Base-by-base conservation (phyloP, 106 monocot genomes). In the Acorus calamus region DNA sequence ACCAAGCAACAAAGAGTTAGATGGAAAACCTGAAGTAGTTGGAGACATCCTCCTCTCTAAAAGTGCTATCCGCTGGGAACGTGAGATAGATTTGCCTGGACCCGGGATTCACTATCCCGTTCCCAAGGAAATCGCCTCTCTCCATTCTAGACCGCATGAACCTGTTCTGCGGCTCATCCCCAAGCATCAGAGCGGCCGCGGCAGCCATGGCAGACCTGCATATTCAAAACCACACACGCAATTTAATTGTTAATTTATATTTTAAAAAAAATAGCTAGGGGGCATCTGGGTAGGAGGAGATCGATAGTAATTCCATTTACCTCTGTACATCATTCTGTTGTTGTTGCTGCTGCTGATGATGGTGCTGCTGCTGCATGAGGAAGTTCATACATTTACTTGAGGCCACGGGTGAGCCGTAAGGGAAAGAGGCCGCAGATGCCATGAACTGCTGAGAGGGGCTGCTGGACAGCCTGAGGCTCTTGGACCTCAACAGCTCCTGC, bases 11-110 rank as follows among this genome's bases (percentile, higher is more conserved):
- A 7, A 57, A 65, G n/a, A 5, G 57, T 4, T 3, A 8, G 4
- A 50, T 7, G 6, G 52, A 5, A 60, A 53, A 92, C 92, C 84
- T 92, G 84, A 92, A 92, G 61, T 92, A 92, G 68, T 88, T 92
- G 52, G 92, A 83, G 47, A 92, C 92, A 46, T 92, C 92, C 64
- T 92, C 92, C 79, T 92, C 92, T 42, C 85, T 57, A 81, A 92
- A 92, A 8, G 88, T 85, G 74, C 92, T 92, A 62, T 92, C 92
- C 0, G 92, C 92, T 5, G 92, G 92, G 63, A 92, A 92, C 44
- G 92, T 92, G 44, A 92, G 60, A 73, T 92, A 92, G 79, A 92
- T 92, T 78, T 92, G 92, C 58, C 92, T 68, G 6, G 92, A 85
- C n/a, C 88, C 73, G 1, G 92, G 92, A 57, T 88, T 92, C 64